Percentiles rank a stretch among this genome's conserved stretches.
Conservation (phyloP, 2,329 filamentous ascomycete genomes). For the Esteya vermicola region DNA sequence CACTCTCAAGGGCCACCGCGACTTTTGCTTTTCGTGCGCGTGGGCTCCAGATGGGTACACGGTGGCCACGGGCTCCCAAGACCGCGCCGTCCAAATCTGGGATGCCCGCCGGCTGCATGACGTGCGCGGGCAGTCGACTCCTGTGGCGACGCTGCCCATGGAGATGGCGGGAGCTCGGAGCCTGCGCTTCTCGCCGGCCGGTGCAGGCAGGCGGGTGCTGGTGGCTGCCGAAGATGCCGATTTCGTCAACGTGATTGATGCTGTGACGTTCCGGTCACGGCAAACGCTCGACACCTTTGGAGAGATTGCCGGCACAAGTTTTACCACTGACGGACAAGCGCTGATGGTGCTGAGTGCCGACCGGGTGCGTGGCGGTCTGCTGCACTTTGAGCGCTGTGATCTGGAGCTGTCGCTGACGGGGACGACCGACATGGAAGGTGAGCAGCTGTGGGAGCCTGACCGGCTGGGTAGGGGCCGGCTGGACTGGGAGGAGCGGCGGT, state of each 20-base stretch:
- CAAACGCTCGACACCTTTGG: slow-evolving; percentile 65
- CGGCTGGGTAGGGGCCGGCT: background rate
- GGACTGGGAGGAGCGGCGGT: slow-evolving; percentile 2
- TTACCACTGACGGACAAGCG: slow-evolving; percentile 52
- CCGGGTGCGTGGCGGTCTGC: slow-evolving; percentile 47
- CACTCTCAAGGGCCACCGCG: slow-evolving; percentile 47
- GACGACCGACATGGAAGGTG: slow-evolving; percentile 1
- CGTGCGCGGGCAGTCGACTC: slow-evolving; percentile 29
- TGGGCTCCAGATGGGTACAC: slow-evolving; percentile 68
- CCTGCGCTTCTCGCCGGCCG: slow-evolving; percentile 57
- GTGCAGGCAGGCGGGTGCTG: slow-evolving; percentile 51
- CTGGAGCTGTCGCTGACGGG: slow-evolving; percentile 19
- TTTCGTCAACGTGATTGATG: slow-evolving; percentile 56
- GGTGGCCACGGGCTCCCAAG: slow-evolving; percentile 65
- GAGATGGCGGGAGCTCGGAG: slow-evolving; percentile 57
- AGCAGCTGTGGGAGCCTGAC: background rate
- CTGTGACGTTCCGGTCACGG: slow-evolving; percentile 45
- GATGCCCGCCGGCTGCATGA: slow-evolving; percentile 57
- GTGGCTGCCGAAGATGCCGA: slow-evolving; percentile 67
- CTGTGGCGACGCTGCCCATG: slow-evolving; percentile 41
- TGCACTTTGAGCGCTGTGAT: slow-evolving; percentile 43
- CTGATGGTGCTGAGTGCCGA: slow-evolving; percentile 58
- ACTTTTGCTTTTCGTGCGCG: slow-evolving; percentile 63
- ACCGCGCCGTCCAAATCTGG: slow-evolving; percentile 60
- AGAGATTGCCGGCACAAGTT: slow-evolving; percentile 54